Base-by-base conservation (phyloP, 441 rosid species). In the Eugenia klotzschiana region DNA sequence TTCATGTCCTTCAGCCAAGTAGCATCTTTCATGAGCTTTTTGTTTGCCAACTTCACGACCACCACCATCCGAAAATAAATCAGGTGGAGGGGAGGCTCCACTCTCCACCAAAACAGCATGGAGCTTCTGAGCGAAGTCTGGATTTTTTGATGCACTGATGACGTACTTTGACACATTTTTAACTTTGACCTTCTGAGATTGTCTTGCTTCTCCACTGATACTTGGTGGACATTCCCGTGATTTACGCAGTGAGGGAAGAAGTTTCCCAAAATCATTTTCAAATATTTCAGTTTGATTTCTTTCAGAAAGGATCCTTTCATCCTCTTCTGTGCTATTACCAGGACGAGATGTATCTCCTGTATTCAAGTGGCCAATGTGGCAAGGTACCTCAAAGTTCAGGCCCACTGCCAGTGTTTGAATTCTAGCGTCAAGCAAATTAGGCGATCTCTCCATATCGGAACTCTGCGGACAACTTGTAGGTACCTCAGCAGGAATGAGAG, bases 71-170 rank as follows among this genome's bases (percentile, higher is more conserved):
- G 84, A 82, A 90, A 94, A 94, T 87, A 96, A 92, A 92, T 93
- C 97, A 77, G 94, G 88, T 72, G 98, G 98, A 82, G 98, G 99
- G 40, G 99, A 90, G 85, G 97, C 97, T 81, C 98, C 99, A 89
- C 98, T 94, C 88, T 95, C 98, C 86, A 92, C 89, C 91, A 94
- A 90, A 86, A 96, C 96, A 64, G 98, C 98, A 85, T 93, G 99
- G 82, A 96, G 87, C 87, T 96, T 95, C 91, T 93, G 96, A 15
- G 99, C 98, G 87, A 96, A 95, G 79, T 94, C 98, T 64, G 98
- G 98, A 89, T 96, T 89, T 91, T 95, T 96, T 29, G 99, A 95
- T 43, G 98, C 99, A 87, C 90, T 92, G 79, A 94, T 93, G 86
- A 95, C 99, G 87, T 93, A 96, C 85, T 91, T 91, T 4, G 98